A percentile compares a stretch with the other conserved stretches of the same genome.
These are phyloP conservation scores for Herpomyces periplanetae DNA, from an alignment of 2,329 filamentous ascomycete species.

Conservation along the genomic window DNA sequence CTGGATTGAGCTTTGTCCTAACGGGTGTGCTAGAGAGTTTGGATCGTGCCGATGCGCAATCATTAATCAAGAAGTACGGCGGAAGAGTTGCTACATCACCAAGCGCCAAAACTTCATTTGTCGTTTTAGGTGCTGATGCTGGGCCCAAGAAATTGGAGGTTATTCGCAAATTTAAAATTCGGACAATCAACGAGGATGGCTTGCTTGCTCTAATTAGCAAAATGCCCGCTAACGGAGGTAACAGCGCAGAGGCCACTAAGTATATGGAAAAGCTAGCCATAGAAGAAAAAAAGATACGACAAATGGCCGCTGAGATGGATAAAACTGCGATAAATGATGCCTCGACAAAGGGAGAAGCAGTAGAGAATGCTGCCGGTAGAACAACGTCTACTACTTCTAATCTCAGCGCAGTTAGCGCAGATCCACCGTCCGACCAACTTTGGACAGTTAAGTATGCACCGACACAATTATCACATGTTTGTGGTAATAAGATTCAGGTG, in stretches of 20 bases:
- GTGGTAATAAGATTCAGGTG: conserved; percentile 62
- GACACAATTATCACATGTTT: conserved; percentile 45
- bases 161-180: conserved; percentile 37
- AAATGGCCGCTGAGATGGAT: conserved; percentile 53
- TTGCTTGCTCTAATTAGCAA: conserved; percentile 46
- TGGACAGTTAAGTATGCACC: conserved; percentile 93
- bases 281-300: conserved; percentile 42
- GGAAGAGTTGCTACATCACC: conserved; percentile 56
- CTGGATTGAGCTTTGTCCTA: conserved; percentile 69
- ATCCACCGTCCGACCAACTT: conserved; percentile 9
- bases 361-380: conserved; percentile 8
- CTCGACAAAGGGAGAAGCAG: conserved; percentile 13
- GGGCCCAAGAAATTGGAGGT: conserved; percentile 71
- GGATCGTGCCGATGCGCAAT: conserved; percentile 44
- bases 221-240: conserved; percentile 51
- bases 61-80: conserved; percentile 62
- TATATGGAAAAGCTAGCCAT: conserved; percentile 44
- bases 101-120: conserved; percentile 71
- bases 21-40: conserved; percentile 50
- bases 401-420: conserved; percentile 8
- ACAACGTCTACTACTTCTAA: conserved; percentile 11
- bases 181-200: conserved; percentile 74
- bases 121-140: conserved; percentile 61
- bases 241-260: conserved; percentile 52
- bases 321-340: conserved; percentile 17